Evolutionary conservation across 2,329 filamentous ascomycete genomes (phyloP).

Genomic region (Chaetomium olivaceum): DNA sequence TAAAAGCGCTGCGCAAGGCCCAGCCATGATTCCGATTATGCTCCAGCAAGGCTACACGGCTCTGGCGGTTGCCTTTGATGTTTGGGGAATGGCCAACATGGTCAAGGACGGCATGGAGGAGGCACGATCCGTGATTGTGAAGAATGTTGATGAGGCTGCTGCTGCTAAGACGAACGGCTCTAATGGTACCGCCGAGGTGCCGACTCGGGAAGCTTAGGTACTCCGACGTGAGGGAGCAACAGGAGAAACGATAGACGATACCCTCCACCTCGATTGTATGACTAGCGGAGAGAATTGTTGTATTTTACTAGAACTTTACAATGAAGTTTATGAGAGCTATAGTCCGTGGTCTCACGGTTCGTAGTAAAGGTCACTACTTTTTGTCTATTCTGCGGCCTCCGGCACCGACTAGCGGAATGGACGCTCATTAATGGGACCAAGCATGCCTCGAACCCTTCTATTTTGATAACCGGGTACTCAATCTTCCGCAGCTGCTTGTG

Average conservation of each 20-base stretch:
- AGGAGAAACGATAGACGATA: neutral
- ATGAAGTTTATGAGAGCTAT: no score
- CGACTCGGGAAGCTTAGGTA: neutral
- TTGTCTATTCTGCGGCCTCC: no score
- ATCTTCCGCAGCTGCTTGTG: no score
- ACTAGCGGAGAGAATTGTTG: neutral
- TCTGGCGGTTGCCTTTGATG: slow-evolving; percentile 7
- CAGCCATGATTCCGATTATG: slow-evolving; percentile 15
- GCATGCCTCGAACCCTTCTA: no score
- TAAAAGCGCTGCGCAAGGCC: slow-evolving; percentile 5
- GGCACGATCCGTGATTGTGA: slow-evolving; percentile 1
- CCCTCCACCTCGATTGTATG: neutral
- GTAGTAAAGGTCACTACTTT: no score
- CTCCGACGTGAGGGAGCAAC: neutral
- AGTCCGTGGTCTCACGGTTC: no score
- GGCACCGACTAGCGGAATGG: no score
- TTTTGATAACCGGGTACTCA: no score
- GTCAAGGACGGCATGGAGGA: slow-evolving; percentile 12
- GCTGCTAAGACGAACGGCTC: neutral
- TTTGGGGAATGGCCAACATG: slow-evolving; percentile 15
- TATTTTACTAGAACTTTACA: neutral
- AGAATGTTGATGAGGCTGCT: neutral
- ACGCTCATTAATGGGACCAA: no score
- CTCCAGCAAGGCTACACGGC: slow-evolving; percentile 13
- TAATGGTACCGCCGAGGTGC: neutral